Percentiles rank a stretch among this genome's conserved stretches.
These are phyloP conservation scores for Theileria equi DNA, from an alignment of 169 alveolate species.

Conservation along the genomic window DNA sequence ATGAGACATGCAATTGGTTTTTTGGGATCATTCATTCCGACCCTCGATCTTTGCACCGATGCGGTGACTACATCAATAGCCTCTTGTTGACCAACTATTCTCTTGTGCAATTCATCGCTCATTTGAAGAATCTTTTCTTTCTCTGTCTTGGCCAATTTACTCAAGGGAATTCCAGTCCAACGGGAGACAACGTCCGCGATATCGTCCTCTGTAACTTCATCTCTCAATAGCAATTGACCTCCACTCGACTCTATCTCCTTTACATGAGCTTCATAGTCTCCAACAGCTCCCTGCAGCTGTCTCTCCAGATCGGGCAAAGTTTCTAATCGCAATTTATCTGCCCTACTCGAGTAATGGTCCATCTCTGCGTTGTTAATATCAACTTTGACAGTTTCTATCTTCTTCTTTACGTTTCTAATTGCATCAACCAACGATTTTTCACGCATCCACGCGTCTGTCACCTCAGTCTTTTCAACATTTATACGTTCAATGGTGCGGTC, in stretches of 20 bases:
- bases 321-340: slow-evolving; percentile 85
- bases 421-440: slow-evolving; percentile 78
- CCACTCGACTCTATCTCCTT: slow-evolving; percentile 55
- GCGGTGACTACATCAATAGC: slow-evolving; percentile 71
- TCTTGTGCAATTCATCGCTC: slow-evolving; percentile 70
- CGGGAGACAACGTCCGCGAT: slow-evolving; percentile 78
- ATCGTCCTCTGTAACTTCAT: slow-evolving; percentile 84
- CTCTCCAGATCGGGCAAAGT: slow-evolving; percentile 83
- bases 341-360: slow-evolving; percentile 77
- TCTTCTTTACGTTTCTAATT: slow-evolving; percentile 72
- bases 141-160: slow-evolving; percentile 71
- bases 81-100: slow-evolving; percentile 80
- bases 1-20: slow-evolving; percentile 82
- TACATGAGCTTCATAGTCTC: slow-evolving; percentile 63
- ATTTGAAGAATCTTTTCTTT: slow-evolving; percentile 76
- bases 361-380: slow-evolving; percentile 82
- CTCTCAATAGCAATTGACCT: slow-evolving; percentile 71
- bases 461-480: slow-evolving; percentile 60
- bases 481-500: slow-evolving; percentile 55
- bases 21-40: slow-evolving; percentile 84
- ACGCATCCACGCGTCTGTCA: slow-evolving; percentile 69
- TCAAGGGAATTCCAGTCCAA: slow-evolving; percentile 87
- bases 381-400: slow-evolving; percentile 77
- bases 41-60: slow-evolving; percentile 84
- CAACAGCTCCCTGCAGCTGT: slow-evolving; percentile 68